These are phyloP conservation scores for Nemania bipapillata DNA, from an alignment of 2,329 filamentous ascomycete species.

Conservation along the genomic window DNA sequence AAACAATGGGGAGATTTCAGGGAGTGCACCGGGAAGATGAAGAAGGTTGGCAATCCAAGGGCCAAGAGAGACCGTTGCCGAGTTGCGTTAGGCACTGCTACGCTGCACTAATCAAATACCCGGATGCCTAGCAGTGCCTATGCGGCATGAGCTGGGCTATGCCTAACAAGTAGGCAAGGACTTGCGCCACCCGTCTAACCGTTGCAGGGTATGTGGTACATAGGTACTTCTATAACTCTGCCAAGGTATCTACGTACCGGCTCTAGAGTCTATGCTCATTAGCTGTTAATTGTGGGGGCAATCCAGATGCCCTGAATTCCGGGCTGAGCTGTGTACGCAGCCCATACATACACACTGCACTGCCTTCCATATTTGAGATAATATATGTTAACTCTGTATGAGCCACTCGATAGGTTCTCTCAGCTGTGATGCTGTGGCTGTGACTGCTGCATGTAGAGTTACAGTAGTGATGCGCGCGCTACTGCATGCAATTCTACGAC, in stretches of 20 bases:
- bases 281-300: conserved; percentile 22
- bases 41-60: conserved; percentile 2
- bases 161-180: no score
- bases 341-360: no score
- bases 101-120: neutral
- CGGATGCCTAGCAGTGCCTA: no score
- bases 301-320: neutral
- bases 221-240: neutral
- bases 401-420: neutral
- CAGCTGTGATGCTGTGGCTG: conserved; percentile 30
- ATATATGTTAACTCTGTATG: neutral
- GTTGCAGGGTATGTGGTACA: neutral
- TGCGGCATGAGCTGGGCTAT: no score
- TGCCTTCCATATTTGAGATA: no score
- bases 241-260: no score
- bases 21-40: conserved; percentile 19
- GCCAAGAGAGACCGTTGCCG: conserved; percentile 1
- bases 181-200: no score
- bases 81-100: conserved; percentile 19
- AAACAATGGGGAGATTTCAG: conserved; percentile 6
- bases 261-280: no score
- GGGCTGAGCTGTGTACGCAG: conserved; percentile 16
- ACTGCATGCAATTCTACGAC: conserved; percentile 16
- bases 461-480: neutral
- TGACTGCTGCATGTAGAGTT: conserved; percentile 7